Conservation (phyloP, 768 basidiomycete species). For the Xerocomellus intermedius region DNA sequence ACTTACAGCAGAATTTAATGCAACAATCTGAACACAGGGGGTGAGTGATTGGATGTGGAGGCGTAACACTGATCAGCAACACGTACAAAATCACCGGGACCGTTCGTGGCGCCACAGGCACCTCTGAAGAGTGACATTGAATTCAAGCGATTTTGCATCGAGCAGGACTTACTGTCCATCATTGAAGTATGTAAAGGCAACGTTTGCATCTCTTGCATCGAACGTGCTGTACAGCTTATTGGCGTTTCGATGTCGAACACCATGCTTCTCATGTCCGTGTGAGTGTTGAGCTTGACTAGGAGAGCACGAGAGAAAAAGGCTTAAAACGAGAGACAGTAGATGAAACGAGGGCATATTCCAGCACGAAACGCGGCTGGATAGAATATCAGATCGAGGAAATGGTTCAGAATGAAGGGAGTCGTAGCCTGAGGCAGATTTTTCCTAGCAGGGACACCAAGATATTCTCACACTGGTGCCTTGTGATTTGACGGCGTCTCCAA, state of each 20-base stretch:
- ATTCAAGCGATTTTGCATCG: neutral
- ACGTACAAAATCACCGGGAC: conserved; percentile 29
- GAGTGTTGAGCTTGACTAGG: conserved; percentile 7
- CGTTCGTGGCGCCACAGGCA: conserved; percentile 36
- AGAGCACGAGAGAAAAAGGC: conserved; percentile 13
- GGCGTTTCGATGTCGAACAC: conserved; percentile 8
- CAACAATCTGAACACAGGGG: conserved; percentile 38
- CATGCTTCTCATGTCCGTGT: conserved; percentile 11
- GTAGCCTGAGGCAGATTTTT: neutral
- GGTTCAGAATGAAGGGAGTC: neutral
- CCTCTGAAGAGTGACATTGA: conserved; percentile 32
- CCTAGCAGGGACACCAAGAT: neutral
- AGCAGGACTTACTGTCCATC: conserved; percentile 25
- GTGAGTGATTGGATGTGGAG: neutral
- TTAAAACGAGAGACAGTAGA: conserved; percentile 23
- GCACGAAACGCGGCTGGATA: conserved; percentile 6
- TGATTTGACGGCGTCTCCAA: no score
- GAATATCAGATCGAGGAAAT: neutral
- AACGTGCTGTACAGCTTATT: neutral
- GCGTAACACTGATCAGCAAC: neutral
- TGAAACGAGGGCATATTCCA: conserved; percentile 30
- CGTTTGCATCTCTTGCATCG: conserved; percentile 13
- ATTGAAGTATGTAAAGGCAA: conserved; percentile 26
- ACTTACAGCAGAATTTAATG: conserved; percentile 40
- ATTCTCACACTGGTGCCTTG: neutral